Evolutionary conservation across 495 filamentous ascomycete genomes (phyloP).

Genomic region (Annulohypoxylon moriforme): DNA sequence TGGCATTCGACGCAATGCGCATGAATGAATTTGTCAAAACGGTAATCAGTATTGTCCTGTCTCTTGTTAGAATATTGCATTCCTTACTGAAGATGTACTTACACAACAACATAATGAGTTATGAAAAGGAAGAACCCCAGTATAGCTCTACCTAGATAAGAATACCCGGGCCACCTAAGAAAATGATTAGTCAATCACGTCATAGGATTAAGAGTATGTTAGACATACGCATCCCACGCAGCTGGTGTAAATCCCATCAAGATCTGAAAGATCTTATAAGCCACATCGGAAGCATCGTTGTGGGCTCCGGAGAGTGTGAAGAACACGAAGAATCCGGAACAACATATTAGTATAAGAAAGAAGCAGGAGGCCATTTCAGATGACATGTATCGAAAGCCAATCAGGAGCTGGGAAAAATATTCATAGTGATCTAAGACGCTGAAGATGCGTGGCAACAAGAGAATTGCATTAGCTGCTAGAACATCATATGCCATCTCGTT

Average conservation of each 20-base stretch:
- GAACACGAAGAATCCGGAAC: constrained; percentile 93
- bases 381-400: constrained; percentile 93
- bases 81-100: constrained; percentile 27
- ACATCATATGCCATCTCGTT: constrained; percentile 90
- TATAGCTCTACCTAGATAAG: constrained; percentile 76
- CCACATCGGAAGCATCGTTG: constrained; percentile 73
- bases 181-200: constrained; percentile 50
- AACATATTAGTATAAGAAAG: constrained; percentile 82
- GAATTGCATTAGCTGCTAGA: constrained; percentile 85
- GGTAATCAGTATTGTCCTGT: constrained; percentile 84
- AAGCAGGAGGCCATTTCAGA: constrained; percentile 86
- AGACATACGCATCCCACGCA: constrained; percentile 63
- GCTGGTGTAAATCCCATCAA: constrained; percentile 80
- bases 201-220: background rate
- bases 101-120: constrained; percentile 92
- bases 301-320: constrained; percentile 80
- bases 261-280: constrained; percentile 91
- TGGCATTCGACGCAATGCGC: constrained; percentile 90
- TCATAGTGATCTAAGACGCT: constrained; percentile 92
- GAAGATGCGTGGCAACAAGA: constrained; percentile 90
- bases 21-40: constrained; percentile 95
- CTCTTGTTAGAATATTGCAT: constrained; percentile 27
- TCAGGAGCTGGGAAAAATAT: constrained; percentile 93
- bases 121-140: constrained; percentile 88
- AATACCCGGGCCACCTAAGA: constrained; percentile 79